These are phyloP conservation scores for Crucihimalaya himalaica DNA, from an alignment of 345 rosid genomes.

Conservation along the genomic window DNA sequence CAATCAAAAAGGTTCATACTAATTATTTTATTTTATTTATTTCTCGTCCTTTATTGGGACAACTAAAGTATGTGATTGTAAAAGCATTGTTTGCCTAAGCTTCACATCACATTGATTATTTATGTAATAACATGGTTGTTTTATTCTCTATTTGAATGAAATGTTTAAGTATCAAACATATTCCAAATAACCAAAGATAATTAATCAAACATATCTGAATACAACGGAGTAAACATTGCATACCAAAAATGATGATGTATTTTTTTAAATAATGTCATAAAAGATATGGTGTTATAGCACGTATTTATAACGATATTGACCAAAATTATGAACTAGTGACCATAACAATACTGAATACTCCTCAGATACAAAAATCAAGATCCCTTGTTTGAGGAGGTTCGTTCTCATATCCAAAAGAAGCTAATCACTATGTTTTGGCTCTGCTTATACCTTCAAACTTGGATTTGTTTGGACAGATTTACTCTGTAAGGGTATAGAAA, in stretches of 20 bases:
- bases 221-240: not conserved
- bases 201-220: no score
- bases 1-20: constrained; percentile 2
- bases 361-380: not conserved
- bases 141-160: not conserved
- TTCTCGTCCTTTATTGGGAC: not conserved
- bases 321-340: not conserved
- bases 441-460: not conserved
- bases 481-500: no score
- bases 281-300: not conserved
- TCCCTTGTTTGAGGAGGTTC: not conserved
- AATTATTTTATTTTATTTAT: not conserved
- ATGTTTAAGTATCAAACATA: not conserved
- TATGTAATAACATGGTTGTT: constrained; percentile 19
- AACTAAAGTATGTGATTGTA: constrained; percentile 24
- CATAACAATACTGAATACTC: not conserved
- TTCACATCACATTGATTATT: constrained; percentile 31
- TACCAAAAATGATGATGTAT: not conserved
- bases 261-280: not conserved
- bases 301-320: not conserved
- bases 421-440: not conserved
- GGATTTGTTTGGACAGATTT: not conserved
- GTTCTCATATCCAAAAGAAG: not conserved
- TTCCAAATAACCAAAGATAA: not conserved
- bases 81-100: constrained; percentile 22